Conservation (phyloP, 2,329 filamentous ascomycete species). For the Myriosclerotinia duriaeana region DNA sequence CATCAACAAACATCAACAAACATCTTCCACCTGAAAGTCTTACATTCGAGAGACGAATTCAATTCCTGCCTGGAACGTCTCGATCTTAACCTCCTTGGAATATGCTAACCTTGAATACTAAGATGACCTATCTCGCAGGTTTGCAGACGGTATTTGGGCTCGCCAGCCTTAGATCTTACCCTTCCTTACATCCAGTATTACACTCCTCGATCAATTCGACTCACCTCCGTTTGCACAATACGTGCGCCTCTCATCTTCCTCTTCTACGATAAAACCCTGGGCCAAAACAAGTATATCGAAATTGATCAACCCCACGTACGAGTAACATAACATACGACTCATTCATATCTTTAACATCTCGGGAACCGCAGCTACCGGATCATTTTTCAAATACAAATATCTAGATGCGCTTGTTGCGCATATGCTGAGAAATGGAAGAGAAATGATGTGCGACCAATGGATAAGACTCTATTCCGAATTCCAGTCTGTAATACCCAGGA, state of each 20-base stretch:
- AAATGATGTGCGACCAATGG: background rate
- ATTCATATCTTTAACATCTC: background rate
- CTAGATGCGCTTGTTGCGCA: background rate
- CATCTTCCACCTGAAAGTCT: too few species aligned
- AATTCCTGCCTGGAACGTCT: too few species aligned
- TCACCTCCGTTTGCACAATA: background rate
- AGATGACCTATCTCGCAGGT: too few species aligned
- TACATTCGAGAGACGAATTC: too few species aligned
- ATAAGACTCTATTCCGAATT: background rate
- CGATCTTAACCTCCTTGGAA: too few species aligned
- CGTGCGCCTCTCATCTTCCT: background rate
- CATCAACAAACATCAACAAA: too few species aligned
- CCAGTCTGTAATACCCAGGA: background rate
- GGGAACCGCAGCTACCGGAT: background rate
- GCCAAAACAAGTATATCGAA: background rate
- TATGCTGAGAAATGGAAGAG: background rate
- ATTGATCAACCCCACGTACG: background rate
- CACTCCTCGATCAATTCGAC: too few species aligned
- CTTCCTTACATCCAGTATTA: too few species aligned
- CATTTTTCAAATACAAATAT: background rate
- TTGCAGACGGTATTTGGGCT: too few species aligned
- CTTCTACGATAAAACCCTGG: background rate
- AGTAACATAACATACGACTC: constrained; percentile 1
- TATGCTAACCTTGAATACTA: too few species aligned
- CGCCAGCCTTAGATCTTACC: too few species aligned